Evolutionary conservation across 805 yeast genomes (phyloP).

Genomic region (Saturnispora quitensis): DNA sequence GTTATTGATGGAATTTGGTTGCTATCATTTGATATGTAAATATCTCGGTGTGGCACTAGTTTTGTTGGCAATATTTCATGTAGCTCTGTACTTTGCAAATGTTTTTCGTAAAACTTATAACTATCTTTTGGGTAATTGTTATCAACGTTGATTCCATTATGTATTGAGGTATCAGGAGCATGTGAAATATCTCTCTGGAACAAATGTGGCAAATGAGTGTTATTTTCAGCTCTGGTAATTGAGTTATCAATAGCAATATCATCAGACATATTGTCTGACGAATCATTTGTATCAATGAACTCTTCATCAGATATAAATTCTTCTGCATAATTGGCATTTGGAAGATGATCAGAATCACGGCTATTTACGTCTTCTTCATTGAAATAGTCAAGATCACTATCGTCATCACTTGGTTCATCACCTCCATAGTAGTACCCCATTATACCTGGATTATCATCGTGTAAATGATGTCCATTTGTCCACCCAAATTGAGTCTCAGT

Average conservation of each 20-base stretch:
- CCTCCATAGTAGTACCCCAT: slow-evolving; percentile 8
- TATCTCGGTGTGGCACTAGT: slow-evolving; percentile 5
- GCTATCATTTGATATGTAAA: not conserved
- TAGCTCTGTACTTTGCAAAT: not conserved
- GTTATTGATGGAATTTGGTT: not conserved
- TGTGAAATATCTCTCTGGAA: not conserved
- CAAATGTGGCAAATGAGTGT: not conserved
- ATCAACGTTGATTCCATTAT: not conserved
- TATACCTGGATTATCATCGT: not conserved
- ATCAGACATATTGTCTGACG: not conserved
- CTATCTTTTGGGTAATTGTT: not conserved
- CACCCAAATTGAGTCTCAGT: slow-evolving; percentile 2
- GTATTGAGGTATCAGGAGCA: not conserved
- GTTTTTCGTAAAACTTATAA: not conserved
- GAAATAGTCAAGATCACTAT: not conserved
- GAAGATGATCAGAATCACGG: not conserved
- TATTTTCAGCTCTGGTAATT: not conserved
- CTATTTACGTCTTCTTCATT: not conserved
- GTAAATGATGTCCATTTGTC: not conserved
- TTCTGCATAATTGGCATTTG: not conserved
- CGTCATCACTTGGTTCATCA: slow-evolving; percentile 5
- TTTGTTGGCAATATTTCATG: not conserved
- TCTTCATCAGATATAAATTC: not conserved
- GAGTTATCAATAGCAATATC: not conserved
- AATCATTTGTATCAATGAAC: not conserved